Evolutionary conservation across 1,284 basidiomycete genomes (phyloP).

Genomic region (Melampsora abietis-canadensis): DNA sequence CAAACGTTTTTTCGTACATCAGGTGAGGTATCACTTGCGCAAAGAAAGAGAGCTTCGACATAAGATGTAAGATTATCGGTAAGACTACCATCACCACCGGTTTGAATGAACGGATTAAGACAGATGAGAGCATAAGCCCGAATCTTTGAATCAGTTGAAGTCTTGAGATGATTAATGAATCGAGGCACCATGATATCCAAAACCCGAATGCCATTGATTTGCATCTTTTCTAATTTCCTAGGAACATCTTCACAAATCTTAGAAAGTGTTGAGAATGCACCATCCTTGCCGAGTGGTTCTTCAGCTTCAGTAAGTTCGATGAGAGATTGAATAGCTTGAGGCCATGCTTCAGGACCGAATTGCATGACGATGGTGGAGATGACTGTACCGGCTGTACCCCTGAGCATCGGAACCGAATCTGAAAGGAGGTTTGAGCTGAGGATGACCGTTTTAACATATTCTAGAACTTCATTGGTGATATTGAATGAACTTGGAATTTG

Average conservation of each 20-base stretch:
- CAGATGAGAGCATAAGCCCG: slow-evolving; percentile 89
- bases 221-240: slow-evolving; percentile 79
- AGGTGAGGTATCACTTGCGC: slow-evolving; percentile 87
- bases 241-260: slow-evolving; percentile 97
- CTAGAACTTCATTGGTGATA: slow-evolving; percentile 65
- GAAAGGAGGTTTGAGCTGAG: slow-evolving; percentile 66
- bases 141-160: slow-evolving; percentile 73
- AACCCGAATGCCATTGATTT: slow-evolving; percentile 78
- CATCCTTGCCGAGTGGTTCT: slow-evolving; percentile 63
- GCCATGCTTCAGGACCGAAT: slow-evolving; percentile 73
- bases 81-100: slow-evolving; percentile 75
- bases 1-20: slow-evolving; percentile 92
- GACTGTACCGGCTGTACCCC: slow-evolving; percentile 85
- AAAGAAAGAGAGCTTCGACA: slow-evolving; percentile 87
- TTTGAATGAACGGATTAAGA: slow-evolving; percentile 81
- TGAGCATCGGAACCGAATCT: slow-evolving; percentile 75
- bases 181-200: slow-evolving; percentile 93
- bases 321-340: slow-evolving; percentile 79
- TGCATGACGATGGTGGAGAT: slow-evolving; percentile 81
- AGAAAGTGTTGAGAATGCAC: slow-evolving; percentile 88
- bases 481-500: not conserved
- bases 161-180: slow-evolving; percentile 79
- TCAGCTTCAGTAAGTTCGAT: slow-evolving; percentile 71
- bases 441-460: slow-evolving; percentile 77
- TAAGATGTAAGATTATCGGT: slow-evolving; percentile 87